Evolutionary conservation across 2,329 filamentous ascomycete species (phyloP).

Genomic region (Nigrograna mackinnonii): DNA sequence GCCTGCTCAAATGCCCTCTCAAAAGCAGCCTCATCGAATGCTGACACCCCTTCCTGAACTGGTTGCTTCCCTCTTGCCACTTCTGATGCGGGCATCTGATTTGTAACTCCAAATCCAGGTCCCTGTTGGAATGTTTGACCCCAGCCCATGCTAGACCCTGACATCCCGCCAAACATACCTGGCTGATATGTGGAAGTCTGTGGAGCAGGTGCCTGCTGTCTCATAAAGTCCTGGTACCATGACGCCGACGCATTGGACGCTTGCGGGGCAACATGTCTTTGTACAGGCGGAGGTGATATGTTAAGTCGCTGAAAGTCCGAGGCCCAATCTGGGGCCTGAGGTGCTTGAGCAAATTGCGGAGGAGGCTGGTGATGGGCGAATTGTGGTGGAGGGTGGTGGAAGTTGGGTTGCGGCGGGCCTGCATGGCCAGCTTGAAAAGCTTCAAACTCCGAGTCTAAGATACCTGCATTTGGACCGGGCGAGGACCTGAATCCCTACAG

Average conservation of each 20-base stretch:
- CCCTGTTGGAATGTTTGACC: constrained; percentile 28
- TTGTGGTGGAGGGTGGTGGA: constrained; percentile 45
- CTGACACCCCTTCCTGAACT: constrained; percentile 39
- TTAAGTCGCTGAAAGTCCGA: constrained; percentile 53
- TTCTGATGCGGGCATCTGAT: constrained; percentile 19
- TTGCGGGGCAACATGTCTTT: constrained; percentile 43
- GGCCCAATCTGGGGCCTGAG: constrained; percentile 49
- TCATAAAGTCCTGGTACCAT: constrained; percentile 67
- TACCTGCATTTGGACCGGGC: constrained; percentile 55
- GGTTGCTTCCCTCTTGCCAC: constrained; percentile 37
- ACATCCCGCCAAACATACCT: constrained; percentile 27
- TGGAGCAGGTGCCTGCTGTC: constrained; percentile 37
- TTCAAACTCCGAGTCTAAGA: constrained; percentile 69
- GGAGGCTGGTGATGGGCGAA: too few relatives aligned
- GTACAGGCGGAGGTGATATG: constrained; percentile 52
- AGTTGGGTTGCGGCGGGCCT: constrained; percentile 41
- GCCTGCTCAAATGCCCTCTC: constrained; percentile 57
- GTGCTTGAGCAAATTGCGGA: constrained; percentile 34
- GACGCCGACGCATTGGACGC: constrained; percentile 36
- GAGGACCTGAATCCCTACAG: constrained; percentile 64
- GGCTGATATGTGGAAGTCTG: constrained; percentile 33
- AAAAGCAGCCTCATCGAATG: constrained; percentile 60
- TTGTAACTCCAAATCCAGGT: constrained; percentile 18
- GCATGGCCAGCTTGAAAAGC: constrained; percentile 64
- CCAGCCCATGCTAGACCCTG: constrained; percentile 29